A percentile compares a stretch with the other conserved stretches of the same genome.
These are phyloP conservation scores for Arthrobotrys sinensis DNA, from an alignment of 2,329 filamentous ascomycete species.

Conservation along the genomic window DNA sequence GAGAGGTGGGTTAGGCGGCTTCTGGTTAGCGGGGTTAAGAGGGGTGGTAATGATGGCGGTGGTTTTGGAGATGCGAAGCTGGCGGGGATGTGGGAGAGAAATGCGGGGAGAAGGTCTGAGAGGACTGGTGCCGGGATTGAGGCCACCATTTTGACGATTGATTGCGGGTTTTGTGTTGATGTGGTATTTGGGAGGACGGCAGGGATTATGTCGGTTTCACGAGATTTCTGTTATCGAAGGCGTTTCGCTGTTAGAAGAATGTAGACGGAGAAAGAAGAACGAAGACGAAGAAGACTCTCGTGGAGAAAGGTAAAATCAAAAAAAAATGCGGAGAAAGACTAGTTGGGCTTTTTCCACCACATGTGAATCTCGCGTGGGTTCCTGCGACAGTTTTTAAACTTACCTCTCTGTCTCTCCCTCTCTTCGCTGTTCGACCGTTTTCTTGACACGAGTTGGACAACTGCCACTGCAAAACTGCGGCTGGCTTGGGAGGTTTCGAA, in stretches of 20 bases:
- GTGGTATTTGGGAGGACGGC: slow-evolving; percentile 24
- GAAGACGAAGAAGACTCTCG: too few relatives aligned
- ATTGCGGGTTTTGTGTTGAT: neutral
- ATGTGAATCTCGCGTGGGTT: too few relatives aligned
- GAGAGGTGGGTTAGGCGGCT: slow-evolving; percentile 78
- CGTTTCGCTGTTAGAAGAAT: too few relatives aligned
- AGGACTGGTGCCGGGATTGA: slow-evolving; percentile 61
- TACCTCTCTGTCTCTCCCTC: too few relatives aligned
- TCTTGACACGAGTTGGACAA: neutral
- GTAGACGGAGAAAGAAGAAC: too few relatives aligned
- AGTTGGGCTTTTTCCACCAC: too few relatives aligned
- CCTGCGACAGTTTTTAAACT: too few relatives aligned
- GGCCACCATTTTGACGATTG: slow-evolving; percentile 61
- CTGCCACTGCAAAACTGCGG: neutral
- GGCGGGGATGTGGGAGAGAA: slow-evolving; percentile 75
- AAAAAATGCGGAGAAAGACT: too few relatives aligned
- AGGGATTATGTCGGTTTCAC: neutral
- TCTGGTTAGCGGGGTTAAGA: slow-evolving; percentile 77
- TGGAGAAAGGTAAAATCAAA: too few relatives aligned
- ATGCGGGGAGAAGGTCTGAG: slow-evolving; percentile 70
- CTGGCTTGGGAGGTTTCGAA: neutral
- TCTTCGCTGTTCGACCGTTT: neutral
- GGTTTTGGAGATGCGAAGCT: slow-evolving; percentile 75
- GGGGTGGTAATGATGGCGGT: slow-evolving; percentile 73
- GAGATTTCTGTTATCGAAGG: too few relatives aligned